Conservation (phyloP, 2,329 filamentous ascomycete species). For the Setomelanomma holmii region DNA sequence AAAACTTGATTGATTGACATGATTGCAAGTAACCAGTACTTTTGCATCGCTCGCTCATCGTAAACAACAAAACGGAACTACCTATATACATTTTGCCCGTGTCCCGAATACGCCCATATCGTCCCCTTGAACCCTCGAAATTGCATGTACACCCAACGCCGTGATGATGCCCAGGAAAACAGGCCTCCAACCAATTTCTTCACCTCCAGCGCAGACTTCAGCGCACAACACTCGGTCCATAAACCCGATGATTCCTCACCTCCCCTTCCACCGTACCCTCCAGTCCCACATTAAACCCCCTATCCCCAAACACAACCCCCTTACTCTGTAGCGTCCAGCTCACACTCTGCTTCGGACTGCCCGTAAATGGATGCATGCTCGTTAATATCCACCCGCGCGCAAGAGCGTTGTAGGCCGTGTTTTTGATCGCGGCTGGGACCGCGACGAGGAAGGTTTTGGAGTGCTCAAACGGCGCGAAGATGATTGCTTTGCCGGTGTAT, state of each 20-base stretch:
- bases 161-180: too few species aligned
- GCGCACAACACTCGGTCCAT: conserved; percentile 19
- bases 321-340: conserved; percentile 52
- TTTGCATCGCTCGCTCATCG: not conserved
- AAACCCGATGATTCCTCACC: conserved; percentile 32
- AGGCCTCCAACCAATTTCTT: too few species aligned
- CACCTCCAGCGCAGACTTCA: not conserved
- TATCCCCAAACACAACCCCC: conserved; percentile 50
- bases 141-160: too few species aligned
- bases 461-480: conserved; percentile 43
- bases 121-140: too few species aligned
- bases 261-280: conserved; percentile 14
- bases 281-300: conserved; percentile 23
- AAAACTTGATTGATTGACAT: not conserved
- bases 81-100: not conserved
- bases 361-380: conserved; percentile 36
- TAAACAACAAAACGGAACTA: not conserved
- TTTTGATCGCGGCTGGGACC: conserved; percentile 36
- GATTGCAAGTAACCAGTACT: not conserved
- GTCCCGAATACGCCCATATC: too few species aligned
- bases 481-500: conserved; percentile 30
- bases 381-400: conserved; percentile 50
- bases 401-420: conserved; percentile 22
- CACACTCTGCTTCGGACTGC: conserved; percentile 24
- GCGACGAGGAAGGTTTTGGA: conserved; percentile 41